Evolutionary conservation across 495 filamentous ascomycete genomes (phyloP).

Genomic region (Cladorrhinum samala): DNA sequence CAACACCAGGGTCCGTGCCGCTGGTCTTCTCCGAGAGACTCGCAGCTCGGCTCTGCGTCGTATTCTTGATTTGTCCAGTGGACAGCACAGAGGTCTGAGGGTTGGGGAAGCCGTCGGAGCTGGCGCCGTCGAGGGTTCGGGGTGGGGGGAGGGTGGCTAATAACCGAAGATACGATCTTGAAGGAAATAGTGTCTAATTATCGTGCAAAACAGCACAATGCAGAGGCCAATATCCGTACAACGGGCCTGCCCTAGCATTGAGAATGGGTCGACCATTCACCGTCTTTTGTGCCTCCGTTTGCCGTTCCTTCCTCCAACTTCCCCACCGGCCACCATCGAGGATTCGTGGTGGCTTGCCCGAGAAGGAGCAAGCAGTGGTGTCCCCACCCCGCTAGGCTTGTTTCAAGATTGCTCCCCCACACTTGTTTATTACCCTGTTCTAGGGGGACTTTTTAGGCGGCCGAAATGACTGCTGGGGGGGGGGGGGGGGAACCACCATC

Average conservation of each 20-base stretch:
- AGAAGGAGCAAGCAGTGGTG: neutral
- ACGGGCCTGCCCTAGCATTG: neutral
- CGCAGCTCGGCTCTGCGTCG: neutral
- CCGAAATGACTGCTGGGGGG: too few relatives aligned
- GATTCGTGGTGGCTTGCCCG: neutral
- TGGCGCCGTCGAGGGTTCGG: too few relatives aligned
- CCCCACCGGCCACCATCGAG: neutral
- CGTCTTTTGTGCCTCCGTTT: neutral
- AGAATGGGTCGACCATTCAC: neutral
- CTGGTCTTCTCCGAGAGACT: neutral
- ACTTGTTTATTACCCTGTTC: neutral
- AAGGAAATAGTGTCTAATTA: too few relatives aligned
- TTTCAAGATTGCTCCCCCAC: slow-evolving; percentile 9
- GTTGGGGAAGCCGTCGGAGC: too few relatives aligned
- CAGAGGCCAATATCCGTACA: too few relatives aligned
- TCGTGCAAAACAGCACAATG: too few relatives aligned
- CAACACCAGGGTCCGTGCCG: slow-evolving; percentile 1
- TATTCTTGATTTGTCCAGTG: neutral
- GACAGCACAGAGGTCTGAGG: neutral
- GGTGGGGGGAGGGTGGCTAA: too few relatives aligned
- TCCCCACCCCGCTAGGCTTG: slow-evolving; percentile 16
- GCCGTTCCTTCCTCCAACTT: neutral
- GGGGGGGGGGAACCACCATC: too few relatives aligned
- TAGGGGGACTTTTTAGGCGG: slow-evolving; percentile 5
- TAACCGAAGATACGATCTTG: too few relatives aligned